Conservation (phyloP, 2,329 filamentous ascomycete genomes). For the Epicoccum sorghinum region DNA sequence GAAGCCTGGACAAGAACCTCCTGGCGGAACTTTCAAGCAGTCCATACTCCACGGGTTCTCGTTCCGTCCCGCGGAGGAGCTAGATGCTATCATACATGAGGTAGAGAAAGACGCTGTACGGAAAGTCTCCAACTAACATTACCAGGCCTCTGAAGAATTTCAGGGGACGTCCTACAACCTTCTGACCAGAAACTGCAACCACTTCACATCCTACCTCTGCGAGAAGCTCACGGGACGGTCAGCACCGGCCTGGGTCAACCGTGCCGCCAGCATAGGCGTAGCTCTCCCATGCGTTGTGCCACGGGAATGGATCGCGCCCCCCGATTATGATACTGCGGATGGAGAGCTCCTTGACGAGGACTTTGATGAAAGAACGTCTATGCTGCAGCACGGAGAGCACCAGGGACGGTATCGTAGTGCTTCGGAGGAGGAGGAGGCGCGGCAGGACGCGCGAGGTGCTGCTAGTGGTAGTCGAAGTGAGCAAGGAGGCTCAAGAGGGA, state of each 20-base stretch:
- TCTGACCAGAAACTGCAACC: slow-evolving; percentile 84
- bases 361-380: slow-evolving; percentile 62
- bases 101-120: slow-evolving; percentile 23
- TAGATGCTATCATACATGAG: slow-evolving; percentile 70
- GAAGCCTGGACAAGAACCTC: slow-evolving; percentile 71
- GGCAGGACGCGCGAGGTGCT: slow-evolving; percentile 39
- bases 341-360: slow-evolving; percentile 69
- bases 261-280: slow-evolving; percentile 82
- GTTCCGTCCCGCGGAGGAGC: slow-evolving; percentile 70
- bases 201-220: slow-evolving; percentile 81
- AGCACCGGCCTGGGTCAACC: slow-evolving; percentile 78
- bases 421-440: slow-evolving; percentile 38
- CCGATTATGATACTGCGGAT: slow-evolving; percentile 75
- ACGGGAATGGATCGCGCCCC: slow-evolving; percentile 79
- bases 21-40: slow-evolving; percentile 76
- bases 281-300: slow-evolving; percentile 83
- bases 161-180: slow-evolving; percentile 80
- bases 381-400: slow-evolving; percentile 57
- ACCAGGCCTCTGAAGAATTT: slow-evolving; percentile 70
- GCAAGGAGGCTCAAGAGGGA: slow-evolving; percentile 42
- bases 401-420: slow-evolving; percentile 33
- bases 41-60: slow-evolving; percentile 82
- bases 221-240: slow-evolving; percentile 72
- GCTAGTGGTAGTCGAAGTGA: slow-evolving; percentile 40
- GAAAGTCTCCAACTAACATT: slow-evolving; percentile 18